Percentiles rank a stretch among this genome's conserved stretches.
Evolutionary conservation across 257 asterid genomes (phyloP).

Genomic region (Solanum chaucha): DNA sequence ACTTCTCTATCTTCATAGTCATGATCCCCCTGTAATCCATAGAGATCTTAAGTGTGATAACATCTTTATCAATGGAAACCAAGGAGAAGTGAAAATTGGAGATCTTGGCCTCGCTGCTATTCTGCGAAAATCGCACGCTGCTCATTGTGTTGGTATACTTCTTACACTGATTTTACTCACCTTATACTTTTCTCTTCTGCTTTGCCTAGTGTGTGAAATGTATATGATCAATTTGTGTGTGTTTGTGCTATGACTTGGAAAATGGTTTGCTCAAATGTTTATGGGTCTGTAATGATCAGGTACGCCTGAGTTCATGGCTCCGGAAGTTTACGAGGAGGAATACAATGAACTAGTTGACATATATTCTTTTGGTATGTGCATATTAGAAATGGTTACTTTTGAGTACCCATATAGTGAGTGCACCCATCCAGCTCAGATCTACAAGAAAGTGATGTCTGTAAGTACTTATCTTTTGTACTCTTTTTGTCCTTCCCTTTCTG

Average conservation of each 20-base stretch:
- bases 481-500: neutral
- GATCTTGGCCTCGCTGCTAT: slow-evolving; percentile 53
- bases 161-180: neutral
- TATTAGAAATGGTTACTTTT: slow-evolving; percentile 44
- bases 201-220: neutral
- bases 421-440: slow-evolving; percentile 45
- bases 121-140: slow-evolving; percentile 37
- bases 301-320: slow-evolving; percentile 53
- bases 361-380: slow-evolving; percentile 48
- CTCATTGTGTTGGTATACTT: slow-evolving; percentile 41
- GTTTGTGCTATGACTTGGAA: neutral
- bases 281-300: slow-evolving; percentile 12
- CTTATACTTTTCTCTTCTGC: neutral
- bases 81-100: slow-evolving; percentile 48
- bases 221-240: neutral
- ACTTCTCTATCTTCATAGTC: slow-evolving; percentile 45
- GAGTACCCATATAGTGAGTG: slow-evolving; percentile 52
- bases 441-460: slow-evolving; percentile 45
- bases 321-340: slow-evolving; percentile 50
- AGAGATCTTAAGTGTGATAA: slow-evolving; percentile 54
- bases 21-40: slow-evolving; percentile 48
- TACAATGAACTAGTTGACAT: slow-evolving; percentile 46
- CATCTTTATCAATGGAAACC: slow-evolving; percentile 45
- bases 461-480: slow-evolving; percentile 6
- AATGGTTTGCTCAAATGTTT: neutral